Conservation (phyloP, 257 asterid genomes). For the Lavandula angustifolia region DNA sequence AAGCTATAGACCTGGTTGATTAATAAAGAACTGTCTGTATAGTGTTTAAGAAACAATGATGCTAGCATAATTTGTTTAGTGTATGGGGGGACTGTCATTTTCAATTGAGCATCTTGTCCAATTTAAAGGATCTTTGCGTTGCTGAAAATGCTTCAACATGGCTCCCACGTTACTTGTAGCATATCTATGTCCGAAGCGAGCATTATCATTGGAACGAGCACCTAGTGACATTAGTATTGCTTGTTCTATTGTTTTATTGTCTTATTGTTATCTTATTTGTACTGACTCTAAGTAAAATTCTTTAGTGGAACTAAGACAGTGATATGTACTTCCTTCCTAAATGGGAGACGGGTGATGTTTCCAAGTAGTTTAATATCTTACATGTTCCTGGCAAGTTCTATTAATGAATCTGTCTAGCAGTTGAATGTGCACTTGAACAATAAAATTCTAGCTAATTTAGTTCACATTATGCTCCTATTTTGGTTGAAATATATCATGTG, state of each 20-base stretch:
- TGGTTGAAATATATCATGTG: constrained; percentile 9
- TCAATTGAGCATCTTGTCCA: background rate
- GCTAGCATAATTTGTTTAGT: background rate
- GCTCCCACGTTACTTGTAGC: background rate
- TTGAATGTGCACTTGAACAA: constrained; percentile 9
- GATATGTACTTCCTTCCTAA: background rate
- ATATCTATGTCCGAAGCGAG: background rate
- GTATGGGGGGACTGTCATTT: background rate
- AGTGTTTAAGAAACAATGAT: background rate
- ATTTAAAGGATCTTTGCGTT: too few species aligned
- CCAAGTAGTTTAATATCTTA: background rate
- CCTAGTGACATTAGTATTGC: background rate
- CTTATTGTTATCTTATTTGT: background rate
- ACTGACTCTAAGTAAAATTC: too few species aligned
- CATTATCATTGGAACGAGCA: background rate
- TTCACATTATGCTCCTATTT: background rate
- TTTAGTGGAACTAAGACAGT: background rate
- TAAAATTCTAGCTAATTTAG: constrained; percentile 10
- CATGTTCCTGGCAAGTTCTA: background rate
- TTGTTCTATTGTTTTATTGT: background rate
- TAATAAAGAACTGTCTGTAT: background rate
- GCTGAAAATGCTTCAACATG: background rate
- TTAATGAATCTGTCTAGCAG: constrained; percentile 3
- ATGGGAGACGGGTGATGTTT: background rate
- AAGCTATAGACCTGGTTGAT: background rate